These are phyloP conservation scores for Lentinula raphanica DNA, from an alignment of 768 basidiomycete species.

Conservation along the genomic window DNA sequence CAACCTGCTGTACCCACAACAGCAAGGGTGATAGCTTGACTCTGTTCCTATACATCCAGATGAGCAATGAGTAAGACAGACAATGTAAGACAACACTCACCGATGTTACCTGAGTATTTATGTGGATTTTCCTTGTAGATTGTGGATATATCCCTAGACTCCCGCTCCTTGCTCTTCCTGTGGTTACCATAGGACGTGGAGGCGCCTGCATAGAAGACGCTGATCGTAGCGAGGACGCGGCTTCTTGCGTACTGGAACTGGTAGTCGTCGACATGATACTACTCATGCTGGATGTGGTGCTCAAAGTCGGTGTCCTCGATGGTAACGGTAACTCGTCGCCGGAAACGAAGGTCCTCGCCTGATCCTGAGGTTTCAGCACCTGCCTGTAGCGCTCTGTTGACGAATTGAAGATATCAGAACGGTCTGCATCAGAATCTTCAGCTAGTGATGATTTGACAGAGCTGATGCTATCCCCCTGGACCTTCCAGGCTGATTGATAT, in stretches of 20 bases:
- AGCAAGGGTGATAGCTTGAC: conserved; percentile 53
- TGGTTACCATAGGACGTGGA: conserved; percentile 22
- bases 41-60: conserved; percentile 10
- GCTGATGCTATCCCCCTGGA: conserved; percentile 52
- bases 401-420: conserved; percentile 38
- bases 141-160: conserved; percentile 47
- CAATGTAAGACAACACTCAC: conserved; percentile 11
- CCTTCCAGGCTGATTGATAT: conserved; percentile 33
- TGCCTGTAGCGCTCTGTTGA: conserved; percentile 39
- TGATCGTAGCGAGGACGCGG: conserved; percentile 31
- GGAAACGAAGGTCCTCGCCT: conserved; percentile 35
- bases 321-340: conserved; percentile 63
- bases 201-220: conserved; percentile 33
- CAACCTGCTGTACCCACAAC: conserved; percentile 76
- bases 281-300: conserved; percentile 31
- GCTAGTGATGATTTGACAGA: conserved; percentile 31
- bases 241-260: conserved; percentile 31
- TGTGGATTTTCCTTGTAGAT: conserved; percentile 26
- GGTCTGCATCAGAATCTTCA: conserved; percentile 51
- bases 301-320: conserved; percentile 42
- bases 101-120: conserved; percentile 29
- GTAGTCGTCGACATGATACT: conserved; percentile 32
- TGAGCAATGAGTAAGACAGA: not conserved
- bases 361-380: conserved; percentile 46
- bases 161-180: conserved; percentile 55